Evolutionary conservation across 306 rosid species (phyloP).

Genomic region (Canavalia gladiata): DNA sequence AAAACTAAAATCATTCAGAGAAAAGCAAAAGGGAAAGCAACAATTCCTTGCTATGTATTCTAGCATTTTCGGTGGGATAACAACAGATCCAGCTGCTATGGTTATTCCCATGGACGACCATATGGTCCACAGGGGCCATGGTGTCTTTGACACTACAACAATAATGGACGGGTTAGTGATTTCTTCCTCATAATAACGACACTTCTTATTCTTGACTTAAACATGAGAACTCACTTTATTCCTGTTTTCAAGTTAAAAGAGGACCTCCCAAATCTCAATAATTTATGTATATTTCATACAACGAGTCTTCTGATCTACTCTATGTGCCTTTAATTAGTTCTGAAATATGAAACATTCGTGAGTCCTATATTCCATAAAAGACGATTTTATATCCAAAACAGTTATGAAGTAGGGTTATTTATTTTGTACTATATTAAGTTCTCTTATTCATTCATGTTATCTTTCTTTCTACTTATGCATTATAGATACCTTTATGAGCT

Average conservation of each 20-base stretch:
- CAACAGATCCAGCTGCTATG: constrained; percentile 75
- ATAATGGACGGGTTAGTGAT: constrained; percentile 82
- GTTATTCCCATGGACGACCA: constrained; percentile 93
- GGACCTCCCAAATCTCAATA: too few species aligned
- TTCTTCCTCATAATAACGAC: neutral
- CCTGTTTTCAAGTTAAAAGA: too few species aligned
- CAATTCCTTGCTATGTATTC: constrained; percentile 77
- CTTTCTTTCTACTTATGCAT: constrained; percentile 31
- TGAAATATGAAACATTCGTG: neutral
- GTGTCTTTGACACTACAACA: constrained; percentile 94
- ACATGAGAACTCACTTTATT: too few species aligned
- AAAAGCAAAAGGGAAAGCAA: constrained; percentile 56
- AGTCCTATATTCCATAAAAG: neutral
- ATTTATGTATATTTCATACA: too few species aligned
- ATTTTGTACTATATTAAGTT: neutral
- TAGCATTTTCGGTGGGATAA: constrained; percentile 75
- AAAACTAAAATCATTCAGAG: constrained; percentile 56
- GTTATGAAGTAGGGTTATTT: neutral
- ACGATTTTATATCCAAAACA: neutral
- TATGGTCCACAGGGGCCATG: constrained; percentile 97
- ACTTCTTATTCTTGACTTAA: too few species aligned
- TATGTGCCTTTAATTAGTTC: neutral
- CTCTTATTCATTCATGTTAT: neutral
- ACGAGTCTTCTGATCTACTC: neutral
- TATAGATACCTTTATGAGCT: constrained; percentile 78